Conservation (phyloP, 305 asterid species). For the Fraxinus xanthoxyloides region DNA sequence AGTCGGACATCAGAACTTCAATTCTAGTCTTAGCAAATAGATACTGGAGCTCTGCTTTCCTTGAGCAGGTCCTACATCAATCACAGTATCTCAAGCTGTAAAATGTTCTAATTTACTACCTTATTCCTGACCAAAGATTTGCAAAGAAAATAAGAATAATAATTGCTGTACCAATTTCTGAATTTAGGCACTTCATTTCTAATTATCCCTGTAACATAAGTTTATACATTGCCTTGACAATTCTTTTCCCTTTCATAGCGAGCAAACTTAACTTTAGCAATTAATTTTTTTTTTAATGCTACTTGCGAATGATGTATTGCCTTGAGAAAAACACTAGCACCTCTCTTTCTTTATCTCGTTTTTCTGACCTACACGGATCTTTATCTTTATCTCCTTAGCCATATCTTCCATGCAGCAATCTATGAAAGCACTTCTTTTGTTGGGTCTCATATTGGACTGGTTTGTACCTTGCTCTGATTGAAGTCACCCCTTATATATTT, state of each 20-base stretch:
- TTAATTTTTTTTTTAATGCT: background rate
- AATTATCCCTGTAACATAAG: background rate
- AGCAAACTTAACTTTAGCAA: background rate
- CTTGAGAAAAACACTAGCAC: background rate
- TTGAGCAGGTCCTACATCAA: background rate
- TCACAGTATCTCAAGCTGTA: background rate
- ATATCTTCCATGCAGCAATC: background rate
- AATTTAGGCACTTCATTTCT: background rate
- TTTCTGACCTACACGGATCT: background rate
- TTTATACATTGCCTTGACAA: background rate
- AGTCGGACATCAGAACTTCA: background rate
- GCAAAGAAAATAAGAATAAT: background rate
- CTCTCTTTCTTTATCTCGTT: background rate
- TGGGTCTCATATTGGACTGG: background rate
- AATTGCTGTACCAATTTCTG: background rate
- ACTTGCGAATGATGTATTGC: background rate
- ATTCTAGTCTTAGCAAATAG: background rate
- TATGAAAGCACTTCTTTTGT: background rate
- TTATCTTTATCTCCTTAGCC: background rate
- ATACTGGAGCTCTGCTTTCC: background rate
- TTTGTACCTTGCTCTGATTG: background rate
- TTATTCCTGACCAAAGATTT: background rate
- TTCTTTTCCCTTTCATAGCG: background rate
- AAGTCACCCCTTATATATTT: background rate
- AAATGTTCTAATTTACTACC: background rate